These are phyloP conservation scores for Rhododendron molle DNA, from an alignment of 148 eudicot species.

Conservation along the genomic window DNA sequence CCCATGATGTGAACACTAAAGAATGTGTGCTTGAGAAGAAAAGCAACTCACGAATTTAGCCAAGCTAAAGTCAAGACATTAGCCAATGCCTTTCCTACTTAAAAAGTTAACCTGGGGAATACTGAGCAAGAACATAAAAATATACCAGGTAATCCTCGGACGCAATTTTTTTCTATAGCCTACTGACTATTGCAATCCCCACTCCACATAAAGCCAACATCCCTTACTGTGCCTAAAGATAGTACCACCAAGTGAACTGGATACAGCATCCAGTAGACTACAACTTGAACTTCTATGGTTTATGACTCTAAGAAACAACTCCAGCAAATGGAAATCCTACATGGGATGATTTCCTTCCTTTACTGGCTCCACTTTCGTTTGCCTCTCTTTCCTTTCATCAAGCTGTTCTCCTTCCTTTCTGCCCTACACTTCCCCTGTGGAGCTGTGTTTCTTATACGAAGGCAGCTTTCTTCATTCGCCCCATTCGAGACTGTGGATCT, in stretches of 20 bases:
- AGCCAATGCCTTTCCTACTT: not conserved
- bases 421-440: not conserved
- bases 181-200: not conserved
- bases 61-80: conserved; percentile 5
- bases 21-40: not conserved
- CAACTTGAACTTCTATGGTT: not conserved
- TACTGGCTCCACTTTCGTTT: not conserved
- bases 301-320: not conserved
- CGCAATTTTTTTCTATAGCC: not conserved
- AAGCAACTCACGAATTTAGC: not conserved
- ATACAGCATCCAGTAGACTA: not conserved
- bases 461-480: not conserved
- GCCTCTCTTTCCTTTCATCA: not conserved
- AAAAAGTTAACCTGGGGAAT: not conserved
- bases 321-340: not conserved
- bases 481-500: not conserved
- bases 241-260: not conserved
- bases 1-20: not conserved
- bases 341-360: not conserved
- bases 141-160: not conserved
- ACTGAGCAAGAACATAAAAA: not conserved
- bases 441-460: not conserved
- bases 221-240: not conserved
- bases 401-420: not conserved
- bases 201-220: not conserved